Percentiles rank a stretch among this genome's conserved stretches.
phyloP scores from a whole-genome alignment of 2,329 filamentous ascomycete species.

The Metarhizium album region DNA sequence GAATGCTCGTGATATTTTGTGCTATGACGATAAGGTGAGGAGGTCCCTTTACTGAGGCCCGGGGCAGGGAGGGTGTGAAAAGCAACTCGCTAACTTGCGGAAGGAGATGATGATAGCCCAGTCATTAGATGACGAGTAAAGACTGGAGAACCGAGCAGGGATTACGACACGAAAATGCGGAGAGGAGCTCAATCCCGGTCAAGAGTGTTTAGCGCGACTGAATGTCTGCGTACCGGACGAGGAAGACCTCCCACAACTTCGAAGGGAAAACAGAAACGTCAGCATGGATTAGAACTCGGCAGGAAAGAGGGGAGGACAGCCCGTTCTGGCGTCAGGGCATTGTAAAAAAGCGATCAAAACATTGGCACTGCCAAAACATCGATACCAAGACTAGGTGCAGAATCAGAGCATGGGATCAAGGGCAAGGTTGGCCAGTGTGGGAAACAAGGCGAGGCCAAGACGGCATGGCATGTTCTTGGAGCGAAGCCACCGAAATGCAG shows the following conservation, averaged over 20 bases:
- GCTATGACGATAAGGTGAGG: neutral
- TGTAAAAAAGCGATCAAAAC: neutral
- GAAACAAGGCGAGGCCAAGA: neutral
- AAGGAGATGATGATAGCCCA: neutral
- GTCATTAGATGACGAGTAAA: neutral
- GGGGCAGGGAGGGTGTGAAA: neutral
- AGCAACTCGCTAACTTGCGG: neutral
- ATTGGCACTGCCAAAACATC: neutral
- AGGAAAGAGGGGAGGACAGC: neutral
- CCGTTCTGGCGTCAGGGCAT: neutral
- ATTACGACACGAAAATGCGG: neutral
- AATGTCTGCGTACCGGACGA: neutral
- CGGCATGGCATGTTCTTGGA: neutral
- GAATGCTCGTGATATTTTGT: neutral
- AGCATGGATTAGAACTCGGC: neutral
- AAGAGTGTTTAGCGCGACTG: neutral
- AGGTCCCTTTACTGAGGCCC: neutral
- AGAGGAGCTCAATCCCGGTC: neutral
- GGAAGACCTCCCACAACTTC: neutral
- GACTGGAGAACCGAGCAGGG: neutral
- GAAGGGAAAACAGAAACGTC: neutral
- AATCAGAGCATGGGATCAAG: neutral
- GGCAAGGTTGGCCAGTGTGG: neutral
- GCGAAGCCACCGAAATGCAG: neutral
- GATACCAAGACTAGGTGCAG: neutral